phyloP scores from a whole-genome alignment of 768 basidiomycete genomes.

The Naganishia antarctica region DNA sequence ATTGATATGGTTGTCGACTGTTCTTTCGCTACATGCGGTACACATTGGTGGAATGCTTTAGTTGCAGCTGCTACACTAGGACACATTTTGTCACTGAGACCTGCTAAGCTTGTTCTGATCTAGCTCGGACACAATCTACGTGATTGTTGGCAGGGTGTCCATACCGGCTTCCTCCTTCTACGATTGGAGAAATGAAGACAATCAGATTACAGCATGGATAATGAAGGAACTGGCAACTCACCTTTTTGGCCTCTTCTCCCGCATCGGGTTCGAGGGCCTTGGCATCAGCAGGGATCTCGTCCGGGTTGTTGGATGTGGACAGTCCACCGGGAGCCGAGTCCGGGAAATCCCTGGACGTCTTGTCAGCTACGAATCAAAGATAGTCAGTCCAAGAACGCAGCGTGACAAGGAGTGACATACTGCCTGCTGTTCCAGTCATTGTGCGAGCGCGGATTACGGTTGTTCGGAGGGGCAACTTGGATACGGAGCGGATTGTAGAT shows the following conservation, averaged over 20 bases:
- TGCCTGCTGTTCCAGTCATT: conserved; percentile 20
- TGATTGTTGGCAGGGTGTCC: conserved; percentile 14
- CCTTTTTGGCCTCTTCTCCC: conserved; percentile 20
- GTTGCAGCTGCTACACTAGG: no score
- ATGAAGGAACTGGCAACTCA: not conserved
- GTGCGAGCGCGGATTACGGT: not conserved
- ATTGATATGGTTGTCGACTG: no score
- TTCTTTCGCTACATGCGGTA: no score
- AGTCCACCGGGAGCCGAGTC: conserved; percentile 13
- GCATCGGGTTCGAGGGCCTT: conserved; percentile 19
- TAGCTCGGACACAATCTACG: not conserved
- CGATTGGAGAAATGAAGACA: not conserved
- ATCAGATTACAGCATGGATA: no score
- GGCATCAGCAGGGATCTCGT: conserved; percentile 14
- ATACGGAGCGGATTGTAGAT: not conserved
- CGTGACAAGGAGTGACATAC: not conserved
- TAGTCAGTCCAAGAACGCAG: not conserved
- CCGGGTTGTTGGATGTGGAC: conserved; percentile 16
- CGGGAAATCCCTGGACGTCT: not conserved
- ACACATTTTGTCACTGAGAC: no score
- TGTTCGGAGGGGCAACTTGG: not conserved
- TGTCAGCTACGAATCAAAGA: not conserved
- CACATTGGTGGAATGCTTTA: no score
- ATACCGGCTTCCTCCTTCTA: conserved; percentile 19
- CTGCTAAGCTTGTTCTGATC: no score